Base-by-base conservation (phyloP, 2,329 filamentous ascomycete genomes). In the Fusarium algeriense region DNA sequence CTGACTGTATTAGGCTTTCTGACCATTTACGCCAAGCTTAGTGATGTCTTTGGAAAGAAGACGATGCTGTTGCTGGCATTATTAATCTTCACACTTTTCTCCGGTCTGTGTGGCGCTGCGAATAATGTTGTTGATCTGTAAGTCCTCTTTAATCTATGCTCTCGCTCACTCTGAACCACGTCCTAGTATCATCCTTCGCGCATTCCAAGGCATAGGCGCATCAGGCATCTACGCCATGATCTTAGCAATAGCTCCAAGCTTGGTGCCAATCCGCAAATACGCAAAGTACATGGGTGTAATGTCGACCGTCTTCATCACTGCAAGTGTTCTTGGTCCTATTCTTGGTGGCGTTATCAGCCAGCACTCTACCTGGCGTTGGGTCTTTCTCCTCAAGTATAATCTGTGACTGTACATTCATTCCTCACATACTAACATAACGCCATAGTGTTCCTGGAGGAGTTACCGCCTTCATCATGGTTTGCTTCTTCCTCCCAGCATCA, bases 301-400 rank as follows among this genome's bases (percentile, higher is more conserved):
- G 34, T 64, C 60, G 10, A 64, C 60, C 11, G 60, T 64, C 12
- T 64, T 62, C 9, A 38, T 64, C 19, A 61, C 60, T 0, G 60
- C 57, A 17, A 64, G 60, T 20, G 57, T 64, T n/a, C 15, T 64
- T 0, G 60, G 60, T 1, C 60, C 60, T 7, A 30, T 64, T 2
- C 38, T 64, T 1, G 60, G 60, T 2, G 60, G 60, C 11, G 9
- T 64, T 0, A 64, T 64, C 2, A 64, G 60, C 23, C 60, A 64
- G 34, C 60, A 62, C 15, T 62, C 57, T 2, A 64, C 56, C 4
- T 64, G 60, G 60, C 60, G 57, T 12, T 64, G 38, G 60, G 60
- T 64, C 5, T 64, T 64, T 23, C 60, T 64, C 17, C 57, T 62
- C 15, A 62, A 64, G 56, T 64, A 40, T 4, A n/a, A 6, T 7